Base-by-base conservation (phyloP, 2,329 filamentous ascomycete genomes). In the Cadophora malorum region DNA sequence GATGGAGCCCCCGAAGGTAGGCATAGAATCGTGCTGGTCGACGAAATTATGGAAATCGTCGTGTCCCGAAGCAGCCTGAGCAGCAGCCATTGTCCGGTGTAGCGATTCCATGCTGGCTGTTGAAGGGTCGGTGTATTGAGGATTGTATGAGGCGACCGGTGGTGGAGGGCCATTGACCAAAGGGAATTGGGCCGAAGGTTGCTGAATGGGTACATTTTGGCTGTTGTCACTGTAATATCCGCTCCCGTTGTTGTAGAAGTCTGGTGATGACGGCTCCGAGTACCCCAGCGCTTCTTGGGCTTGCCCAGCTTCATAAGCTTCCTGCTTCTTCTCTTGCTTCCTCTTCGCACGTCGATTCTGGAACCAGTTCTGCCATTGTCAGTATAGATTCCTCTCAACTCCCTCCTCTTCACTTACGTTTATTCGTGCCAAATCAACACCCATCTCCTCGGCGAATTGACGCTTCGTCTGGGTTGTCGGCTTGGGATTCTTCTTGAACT, bases 401-500 rank as follows among this genome's bases (percentile, higher is more conserved):
- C 84, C 72, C 71, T 84, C 82, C 16, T 85, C 83, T 73, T 85
- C 84, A 79, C 80, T 72, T 79, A 90, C 88, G 74, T 90, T 90
- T 71, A 90, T 89, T 70, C 87, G 83, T 21, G 87, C 84, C 71
- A 88, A 83, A 71, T 90, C 87, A n/a, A 90, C 84, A 63, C 83
- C 82, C 81, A 90, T 87, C 7, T 83, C 80, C 71, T 89, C 86
- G 3, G 88, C 88, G 60, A 89, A 81, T 63, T 84, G 82, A 70
- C 86, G 86, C 77, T 90, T 90, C 38, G 83, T 82, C 67, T 83
- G 86, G 77, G 86, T 89, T 63, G 85, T 88, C 10, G 88, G 88
- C 78, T 90, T 90, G 70, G 86, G 85, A 76, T 90, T 90, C 76
- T 87, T 86, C 69, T 85, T 82, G 72, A 90, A 90, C 75, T 89